Evolutionary conservation across 129 eudicot species (phyloP), one percentile per base, ranked within the genome.

Genomic region (Flaveria sonorensis): DNA sequence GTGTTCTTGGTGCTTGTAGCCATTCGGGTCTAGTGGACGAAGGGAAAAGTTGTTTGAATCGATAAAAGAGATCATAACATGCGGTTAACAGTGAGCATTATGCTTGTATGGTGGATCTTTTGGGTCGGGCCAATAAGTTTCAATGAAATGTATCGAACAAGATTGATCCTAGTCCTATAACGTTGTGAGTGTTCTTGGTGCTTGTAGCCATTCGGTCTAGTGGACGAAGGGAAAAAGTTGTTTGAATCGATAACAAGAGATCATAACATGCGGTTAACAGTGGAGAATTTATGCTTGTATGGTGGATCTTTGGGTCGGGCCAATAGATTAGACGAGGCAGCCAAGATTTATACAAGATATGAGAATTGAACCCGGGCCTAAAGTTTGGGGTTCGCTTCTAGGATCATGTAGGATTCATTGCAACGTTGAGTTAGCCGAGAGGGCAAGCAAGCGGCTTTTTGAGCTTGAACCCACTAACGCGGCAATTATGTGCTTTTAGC

Each of bases 301-400:
- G 91, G 96, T 94, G 71, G 98, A 94, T 82, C 86, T 94, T 90
- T 94, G 43, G 98, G 98, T 40, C 87, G 98, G 78, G 97, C 98
- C 73, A 91, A 94, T 61, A 81, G 70, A 69, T 81, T 94, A 66
- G 89, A 89, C 12, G 98, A 94, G 84, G 98, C 98, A 59, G 89
- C 89, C 12, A 83, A 84, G 64, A 65, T 94, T 94, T 62, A 76
- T 94, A 79, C 78, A 83, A 64, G 92, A 89, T 71, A 89, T 94
- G 92, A 80, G 87, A 47, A 79, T 79, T 19, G 98, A 94, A 74
- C 98, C 98, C 2, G 98, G 97, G 55, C 87, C 97, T 39, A 86
- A 80, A 36, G 93, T 86, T 8, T 94, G 98, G 98, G 98, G 97
- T 52, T 75, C 98, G 43, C 93, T 94, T 60, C 92, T 94, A 12